Evolutionary conservation across 768 basidiomycete genomes (phyloP).

Genomic region (Tricholoma furcatifolium): DNA sequence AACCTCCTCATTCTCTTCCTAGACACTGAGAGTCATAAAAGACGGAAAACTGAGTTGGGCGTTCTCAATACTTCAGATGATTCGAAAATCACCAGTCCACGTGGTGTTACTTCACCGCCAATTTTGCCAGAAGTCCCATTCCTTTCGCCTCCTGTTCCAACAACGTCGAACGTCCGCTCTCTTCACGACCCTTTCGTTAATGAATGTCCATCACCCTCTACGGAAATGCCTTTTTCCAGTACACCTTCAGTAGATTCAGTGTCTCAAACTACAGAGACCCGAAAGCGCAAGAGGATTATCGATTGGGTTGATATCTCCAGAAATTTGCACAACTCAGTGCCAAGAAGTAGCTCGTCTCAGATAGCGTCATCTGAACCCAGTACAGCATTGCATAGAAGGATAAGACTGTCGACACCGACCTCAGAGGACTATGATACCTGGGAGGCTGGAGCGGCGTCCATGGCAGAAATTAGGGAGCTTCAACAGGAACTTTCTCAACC

Average conservation of each 20-base stretch:
- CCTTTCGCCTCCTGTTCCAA: not conserved
- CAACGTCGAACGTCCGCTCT: not conserved
- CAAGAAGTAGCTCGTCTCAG: not conserved
- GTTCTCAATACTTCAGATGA: not conserved
- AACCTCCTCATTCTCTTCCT: not conserved
- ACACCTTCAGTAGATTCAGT: not conserved
- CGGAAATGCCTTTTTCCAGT: not conserved
- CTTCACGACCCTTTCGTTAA: too few relatives aligned
- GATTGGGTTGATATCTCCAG: conserved; percentile 11
- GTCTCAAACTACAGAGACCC: conserved; percentile 10
- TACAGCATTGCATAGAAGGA: not conserved
- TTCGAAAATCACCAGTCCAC: not conserved
- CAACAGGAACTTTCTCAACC: conserved; percentile 12
- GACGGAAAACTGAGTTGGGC: conserved; percentile 11
- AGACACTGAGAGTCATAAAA: conserved; percentile 3
- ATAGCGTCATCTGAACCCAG: conserved; percentile 3
- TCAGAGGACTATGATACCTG: conserved; percentile 21
- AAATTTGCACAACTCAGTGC: not conserved
- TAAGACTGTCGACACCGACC: not conserved
- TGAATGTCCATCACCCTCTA: not conserved
- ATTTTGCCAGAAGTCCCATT: not conserved
- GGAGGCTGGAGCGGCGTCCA: conserved; percentile 25
- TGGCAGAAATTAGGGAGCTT: conserved; percentile 20
- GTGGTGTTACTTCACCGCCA: not conserved
- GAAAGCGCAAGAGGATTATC: conserved; percentile 15